These are phyloP conservation scores for Myxozyma melibiosi DNA, from an alignment of 805 yeast species.

Conservation along the genomic window DNA sequence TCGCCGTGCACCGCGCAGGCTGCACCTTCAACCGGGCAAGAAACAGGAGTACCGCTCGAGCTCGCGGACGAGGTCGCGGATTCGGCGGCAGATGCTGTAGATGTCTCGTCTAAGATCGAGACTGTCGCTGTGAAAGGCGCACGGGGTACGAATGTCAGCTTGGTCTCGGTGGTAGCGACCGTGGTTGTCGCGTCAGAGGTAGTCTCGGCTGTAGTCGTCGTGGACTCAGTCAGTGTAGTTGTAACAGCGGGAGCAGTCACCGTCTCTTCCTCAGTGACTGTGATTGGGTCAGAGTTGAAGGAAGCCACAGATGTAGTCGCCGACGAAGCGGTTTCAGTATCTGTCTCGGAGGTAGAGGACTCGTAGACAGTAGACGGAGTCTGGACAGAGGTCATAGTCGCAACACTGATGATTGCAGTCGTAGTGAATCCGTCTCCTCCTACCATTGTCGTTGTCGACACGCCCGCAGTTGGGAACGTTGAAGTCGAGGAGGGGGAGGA, in stretches of 20 bases:
- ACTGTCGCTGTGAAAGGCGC: constrained; percentile 12
- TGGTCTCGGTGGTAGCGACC: neutral
- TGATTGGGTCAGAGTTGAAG: neutral
- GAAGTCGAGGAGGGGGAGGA: neutral
- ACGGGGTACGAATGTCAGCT: constrained; percentile 10
- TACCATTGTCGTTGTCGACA: constrained; percentile 4
- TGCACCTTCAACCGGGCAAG: constrained; percentile 32
- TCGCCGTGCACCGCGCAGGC: constrained; percentile 38
- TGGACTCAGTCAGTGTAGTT: constrained; percentile 1
- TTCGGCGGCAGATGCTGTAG: neutral
- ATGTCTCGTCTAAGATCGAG: neutral
- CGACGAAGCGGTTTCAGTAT: neutral
- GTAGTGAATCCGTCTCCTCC: constrained; percentile 5
- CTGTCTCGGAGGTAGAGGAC: neutral
- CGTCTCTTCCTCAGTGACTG: neutral
- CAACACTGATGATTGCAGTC: constrained; percentile 2
- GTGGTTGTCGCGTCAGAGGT: neutral
- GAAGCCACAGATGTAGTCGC: neutral
- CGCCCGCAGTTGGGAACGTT: constrained; percentile 5
- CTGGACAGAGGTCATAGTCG: neutral
- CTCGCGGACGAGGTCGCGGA: neutral
- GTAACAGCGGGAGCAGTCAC: constrained; percentile 4
- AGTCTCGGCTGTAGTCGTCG: neutral
- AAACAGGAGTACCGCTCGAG: constrained; percentile 3
- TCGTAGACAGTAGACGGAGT: neutral